phyloP scores from a whole-genome alignment of 805 yeast species.

The Candida gorgasii region DNA sequence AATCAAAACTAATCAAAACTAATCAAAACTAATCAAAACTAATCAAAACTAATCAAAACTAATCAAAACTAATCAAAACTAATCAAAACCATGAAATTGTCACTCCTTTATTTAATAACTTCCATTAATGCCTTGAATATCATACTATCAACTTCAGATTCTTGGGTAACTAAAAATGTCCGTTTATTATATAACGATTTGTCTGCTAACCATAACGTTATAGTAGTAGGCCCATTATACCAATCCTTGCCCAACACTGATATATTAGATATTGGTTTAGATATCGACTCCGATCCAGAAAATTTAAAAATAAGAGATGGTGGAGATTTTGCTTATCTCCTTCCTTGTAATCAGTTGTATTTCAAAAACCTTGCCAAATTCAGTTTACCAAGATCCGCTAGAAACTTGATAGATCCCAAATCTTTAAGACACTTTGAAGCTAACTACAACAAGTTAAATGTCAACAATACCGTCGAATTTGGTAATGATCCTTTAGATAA shows the following conservation, averaged over 20 bases:
- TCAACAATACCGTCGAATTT: slow-evolving; percentile 14
- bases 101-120: not conserved
- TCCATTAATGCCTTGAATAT: slow-evolving; percentile 23
- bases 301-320: slow-evolving; percentile 19
- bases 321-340: slow-evolving; percentile 37
- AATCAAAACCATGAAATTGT: not conserved
- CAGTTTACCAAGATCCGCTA: slow-evolving; percentile 9
- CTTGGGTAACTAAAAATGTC: slow-evolving; percentile 39
- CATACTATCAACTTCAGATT: slow-evolving; percentile 32
- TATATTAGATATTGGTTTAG: not conserved
- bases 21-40: too few species aligned
- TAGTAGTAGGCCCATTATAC: slow-evolving; percentile 33
- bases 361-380: slow-evolving; percentile 18
- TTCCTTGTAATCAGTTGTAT: slow-evolving; percentile 32
- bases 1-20: too few species aligned
- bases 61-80: not conserved
- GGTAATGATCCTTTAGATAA: slow-evolving; percentile 39
- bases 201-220: slow-evolving; percentile 30
- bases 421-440: slow-evolving; percentile 8
- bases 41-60: too few species aligned
- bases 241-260: slow-evolving; percentile 12
- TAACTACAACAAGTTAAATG: slow-evolving; percentile 1
- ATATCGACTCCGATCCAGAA: not conserved
- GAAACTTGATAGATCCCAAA: slow-evolving; percentile 12
- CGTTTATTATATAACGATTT: slow-evolving; percentile 30